Evolutionary conservation across 345 rosid genomes (phyloP).

Genomic region (Eutrema heterophyllum): DNA sequence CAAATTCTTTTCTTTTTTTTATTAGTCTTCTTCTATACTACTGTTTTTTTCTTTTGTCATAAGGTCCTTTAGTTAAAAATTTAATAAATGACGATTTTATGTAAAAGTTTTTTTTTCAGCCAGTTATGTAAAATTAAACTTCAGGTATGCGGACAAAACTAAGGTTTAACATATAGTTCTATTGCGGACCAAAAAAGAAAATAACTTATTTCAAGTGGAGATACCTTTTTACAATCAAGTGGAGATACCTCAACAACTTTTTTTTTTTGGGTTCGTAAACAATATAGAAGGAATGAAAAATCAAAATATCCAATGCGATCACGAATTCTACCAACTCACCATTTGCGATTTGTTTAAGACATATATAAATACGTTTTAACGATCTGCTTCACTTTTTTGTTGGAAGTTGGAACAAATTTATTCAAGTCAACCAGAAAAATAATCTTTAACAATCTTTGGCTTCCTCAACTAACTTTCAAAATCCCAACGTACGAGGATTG

Average conservation of each 20-base stretch:
- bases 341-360: not conserved
- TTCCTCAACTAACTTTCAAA: slow-evolving; percentile 32
- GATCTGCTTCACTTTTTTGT: not conserved
- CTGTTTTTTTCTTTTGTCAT: too few species aligned
- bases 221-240: not conserved
- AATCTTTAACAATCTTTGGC: slow-evolving; percentile 6
- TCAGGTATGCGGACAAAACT: too few species aligned
- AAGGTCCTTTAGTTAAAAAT: too few species aligned
- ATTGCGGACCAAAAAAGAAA: not conserved
- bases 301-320: not conserved
- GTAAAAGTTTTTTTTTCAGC: too few species aligned
- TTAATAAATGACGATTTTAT: too few species aligned
- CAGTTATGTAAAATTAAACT: too few species aligned
- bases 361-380: not conserved
- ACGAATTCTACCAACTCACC: not conserved
- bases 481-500: not conserved
- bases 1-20: too few species aligned
- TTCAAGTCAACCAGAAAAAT: slow-evolving; percentile 3
- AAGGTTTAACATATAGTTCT: too few species aligned
- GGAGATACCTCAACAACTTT: not conserved
- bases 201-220: not conserved
- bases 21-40: too few species aligned
- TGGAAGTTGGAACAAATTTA: slow-evolving; percentile 6
- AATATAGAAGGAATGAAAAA: not conserved
- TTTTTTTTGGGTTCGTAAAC: not conserved